Evolutionary conservation across 805 yeast species (phyloP).

Genomic region (Starmerella sp.): DNA sequence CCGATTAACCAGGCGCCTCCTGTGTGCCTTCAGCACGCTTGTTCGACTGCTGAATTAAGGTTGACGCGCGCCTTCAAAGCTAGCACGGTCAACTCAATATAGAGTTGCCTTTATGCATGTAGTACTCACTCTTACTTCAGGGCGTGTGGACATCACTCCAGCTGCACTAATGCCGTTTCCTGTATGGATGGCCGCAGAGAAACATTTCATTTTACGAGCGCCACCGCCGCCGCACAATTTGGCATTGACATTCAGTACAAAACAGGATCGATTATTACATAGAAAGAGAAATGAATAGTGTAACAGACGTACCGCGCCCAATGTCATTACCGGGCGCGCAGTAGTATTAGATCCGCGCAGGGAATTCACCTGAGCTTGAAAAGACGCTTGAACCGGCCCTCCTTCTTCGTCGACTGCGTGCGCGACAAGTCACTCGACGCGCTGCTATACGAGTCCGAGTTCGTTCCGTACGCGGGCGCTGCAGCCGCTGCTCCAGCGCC

Average conservation of each 20-base stretch:
- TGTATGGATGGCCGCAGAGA: too few relatives aligned
- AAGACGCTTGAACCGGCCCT: slow-evolving; percentile 12
- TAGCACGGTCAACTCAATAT: too few relatives aligned
- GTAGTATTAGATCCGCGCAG: background rate
- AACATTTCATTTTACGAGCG: too few relatives aligned
- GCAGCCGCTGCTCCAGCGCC: background rate
- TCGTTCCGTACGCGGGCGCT: background rate
- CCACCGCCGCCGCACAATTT: too few relatives aligned
- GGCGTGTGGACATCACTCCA: too few relatives aligned
- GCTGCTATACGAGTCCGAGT: background rate
- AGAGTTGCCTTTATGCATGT: too few relatives aligned
- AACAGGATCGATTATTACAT: background rate
- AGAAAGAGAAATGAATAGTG: background rate
- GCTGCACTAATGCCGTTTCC: too few relatives aligned
- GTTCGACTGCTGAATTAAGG: too few relatives aligned
- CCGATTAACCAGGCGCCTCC: too few relatives aligned
- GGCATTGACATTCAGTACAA: background rate
- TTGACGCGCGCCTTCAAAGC: too few relatives aligned
- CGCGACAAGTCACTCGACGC: background rate
- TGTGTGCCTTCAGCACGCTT: too few relatives aligned
- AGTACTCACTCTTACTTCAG: too few relatives aligned
- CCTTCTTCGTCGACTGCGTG: background rate
- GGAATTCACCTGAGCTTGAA: slow-evolving; percentile 1
- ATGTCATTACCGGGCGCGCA: background rate
- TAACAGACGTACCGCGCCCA: background rate